Percentiles rank a stretch among this genome's conserved stretches.
These are phyloP conservation scores for Trichoderma sp. DNA, from an alignment of 2,329 filamentous ascomycete genomes.

Conservation along the genomic window DNA sequence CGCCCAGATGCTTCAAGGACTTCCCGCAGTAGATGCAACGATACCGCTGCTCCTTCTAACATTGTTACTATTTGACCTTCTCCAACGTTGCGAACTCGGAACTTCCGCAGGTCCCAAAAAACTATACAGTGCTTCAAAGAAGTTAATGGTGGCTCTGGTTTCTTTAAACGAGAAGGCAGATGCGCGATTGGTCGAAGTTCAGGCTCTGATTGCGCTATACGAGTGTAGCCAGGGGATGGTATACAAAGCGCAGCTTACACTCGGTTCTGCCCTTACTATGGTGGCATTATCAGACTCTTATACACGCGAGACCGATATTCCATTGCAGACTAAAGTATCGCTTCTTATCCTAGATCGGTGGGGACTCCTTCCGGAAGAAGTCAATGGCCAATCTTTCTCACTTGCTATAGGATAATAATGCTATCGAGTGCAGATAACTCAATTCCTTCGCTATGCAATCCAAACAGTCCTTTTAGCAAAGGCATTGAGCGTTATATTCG, in stretches of 20 bases:
- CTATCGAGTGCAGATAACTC: neutral
- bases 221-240: neutral
- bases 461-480: neutral
- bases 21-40: neutral
- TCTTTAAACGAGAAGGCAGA: neutral
- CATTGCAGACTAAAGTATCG: neutral
- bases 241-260: neutral
- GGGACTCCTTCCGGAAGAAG: neutral
- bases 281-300: neutral
- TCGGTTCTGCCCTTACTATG: neutral
- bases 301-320: neutral
- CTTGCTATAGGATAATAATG: neutral
- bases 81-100: neutral
- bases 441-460: neutral
- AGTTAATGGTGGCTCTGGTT: neutral
- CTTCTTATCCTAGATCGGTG: neutral
- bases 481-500: neutral
- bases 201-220: neutral
- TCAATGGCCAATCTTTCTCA: neutral
- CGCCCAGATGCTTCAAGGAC: neutral
- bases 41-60: neutral
- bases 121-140: neutral
- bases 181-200: neutral
- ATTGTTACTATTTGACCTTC: neutral
- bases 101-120: neutral